Base-by-base conservation (phyloP, 139 green algal genomes). In the Dunaliella sp. region DNA sequence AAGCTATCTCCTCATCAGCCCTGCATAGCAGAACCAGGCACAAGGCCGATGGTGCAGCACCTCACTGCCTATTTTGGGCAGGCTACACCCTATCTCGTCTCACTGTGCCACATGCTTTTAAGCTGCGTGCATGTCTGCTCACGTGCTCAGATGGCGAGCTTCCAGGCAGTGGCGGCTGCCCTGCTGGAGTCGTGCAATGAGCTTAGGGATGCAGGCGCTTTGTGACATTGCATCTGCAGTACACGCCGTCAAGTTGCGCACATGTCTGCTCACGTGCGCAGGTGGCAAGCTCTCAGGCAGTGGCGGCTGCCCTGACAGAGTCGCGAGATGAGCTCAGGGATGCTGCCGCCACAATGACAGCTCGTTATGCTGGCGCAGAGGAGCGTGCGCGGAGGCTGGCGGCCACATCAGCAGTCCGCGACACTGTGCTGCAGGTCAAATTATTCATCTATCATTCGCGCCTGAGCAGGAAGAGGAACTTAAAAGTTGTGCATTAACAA, bases 381-480 rank as follows among this genome's bases (percentile, higher is more conserved):
- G 80, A 84, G 80, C 37, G 80, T 1, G 80, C 35, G 38, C 38
- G 38, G 12, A 7, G 80, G 32, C n/a, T 83, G 38, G 36, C 72
- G 2, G 75, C 76, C 26, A 38, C 84, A 36, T 35, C 38, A 2
- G 32, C 36, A n/a, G 76, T 87, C 36, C 30, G 76, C 3, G 84
- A 80, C 38, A 37, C 84, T 36, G 36, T 87, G 84, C 36, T 81
- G 38, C 84, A 83, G 57, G 80, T 38, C 48, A n/a, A n/a, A n/a
- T n/a, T n/a, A n/a, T n/a, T n/a, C n/a, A n/a, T n/a, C n/a, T n/a
- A n/a, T n/a, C n/a, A n/a, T n/a, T n/a, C n/a, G n/a, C n/a, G n/a
- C n/a, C n/a, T n/a, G n/a, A n/a, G n/a, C n/a, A n/a, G n/a, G n/a
- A n/a, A n/a, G n/a, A n/a, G n/a, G n/a, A n/a, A n/a, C n/a, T n/a